phyloP scores from a whole-genome alignment of 495 filamentous ascomycete genomes.

The Aspergillus biplanus region DNA sequence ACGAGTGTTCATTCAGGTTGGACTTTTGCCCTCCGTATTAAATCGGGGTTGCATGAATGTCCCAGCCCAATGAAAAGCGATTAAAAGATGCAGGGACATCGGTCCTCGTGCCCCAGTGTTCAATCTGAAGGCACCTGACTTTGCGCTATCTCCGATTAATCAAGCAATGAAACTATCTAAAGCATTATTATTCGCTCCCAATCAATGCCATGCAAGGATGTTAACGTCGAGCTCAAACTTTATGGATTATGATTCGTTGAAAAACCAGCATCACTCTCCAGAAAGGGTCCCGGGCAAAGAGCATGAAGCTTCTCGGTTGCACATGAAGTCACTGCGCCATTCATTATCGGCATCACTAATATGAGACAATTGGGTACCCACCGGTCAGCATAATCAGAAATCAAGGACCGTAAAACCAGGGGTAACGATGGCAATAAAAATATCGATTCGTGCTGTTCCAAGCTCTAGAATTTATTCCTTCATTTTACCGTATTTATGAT shows the following conservation, averaged over 20 bases:
- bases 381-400: background rate
- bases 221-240: background rate
- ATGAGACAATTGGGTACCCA: conserved; percentile 2
- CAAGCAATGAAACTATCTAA: conserved; percentile 3
- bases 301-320: background rate
- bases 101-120: background rate
- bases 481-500: background rate
- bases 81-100: background rate
- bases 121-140: background rate
- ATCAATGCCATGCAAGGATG: conserved; percentile 1
- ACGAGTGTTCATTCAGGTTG: background rate
- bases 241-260: too few species aligned
- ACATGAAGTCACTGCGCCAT: conserved; percentile 2
- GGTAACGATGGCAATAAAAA: conserved; percentile 1
- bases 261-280: too few species aligned
- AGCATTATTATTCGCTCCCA: background rate
- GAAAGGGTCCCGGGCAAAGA: background rate
- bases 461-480: background rate
- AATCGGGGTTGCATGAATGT: background rate
- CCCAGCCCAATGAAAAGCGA: background rate
- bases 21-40: conserved; percentile 1
- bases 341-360: background rate
- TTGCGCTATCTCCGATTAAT: background rate
- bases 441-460: background rate
- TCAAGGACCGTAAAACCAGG: background rate